Evolutionary conservation across 177 flowering plant genomes (phyloP).

Genomic region (Vitis hybrid): DNA sequence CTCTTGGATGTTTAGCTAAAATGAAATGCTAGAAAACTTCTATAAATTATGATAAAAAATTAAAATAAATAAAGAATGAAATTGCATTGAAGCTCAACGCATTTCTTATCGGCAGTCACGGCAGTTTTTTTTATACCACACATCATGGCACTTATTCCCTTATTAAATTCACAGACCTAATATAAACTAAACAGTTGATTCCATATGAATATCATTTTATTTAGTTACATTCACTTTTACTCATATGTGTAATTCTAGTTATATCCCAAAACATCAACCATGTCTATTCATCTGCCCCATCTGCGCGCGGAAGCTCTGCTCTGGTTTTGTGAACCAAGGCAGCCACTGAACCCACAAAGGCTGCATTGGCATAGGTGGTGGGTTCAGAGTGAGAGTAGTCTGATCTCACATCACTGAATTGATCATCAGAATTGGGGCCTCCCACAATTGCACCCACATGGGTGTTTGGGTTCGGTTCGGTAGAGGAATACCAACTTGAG

Average conservation of each 20-base stretch:
- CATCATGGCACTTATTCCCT: too few species aligned
- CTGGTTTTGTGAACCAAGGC: conserved; percentile 31
- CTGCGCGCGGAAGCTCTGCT: background rate
- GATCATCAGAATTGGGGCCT: conserved; percentile 67
- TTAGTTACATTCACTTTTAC: background rate
- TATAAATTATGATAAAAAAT: too few species aligned
- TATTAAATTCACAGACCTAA: too few species aligned
- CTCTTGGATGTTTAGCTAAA: too few species aligned
- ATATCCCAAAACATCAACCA: background rate
- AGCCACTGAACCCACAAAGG: conserved; percentile 66
- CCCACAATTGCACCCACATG: conserved; percentile 79
- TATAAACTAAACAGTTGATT: too few species aligned
- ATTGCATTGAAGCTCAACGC: too few species aligned
- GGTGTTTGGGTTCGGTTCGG: conserved; percentile 55
- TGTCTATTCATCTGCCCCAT: background rate
- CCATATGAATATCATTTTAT: too few species aligned
- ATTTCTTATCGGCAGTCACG: too few species aligned
- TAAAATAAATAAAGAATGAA: too few species aligned
- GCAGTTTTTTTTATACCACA: too few species aligned
- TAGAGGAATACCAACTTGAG: conserved; percentile 37
- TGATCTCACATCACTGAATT: conserved; percentile 58
- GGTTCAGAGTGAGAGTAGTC: conserved; percentile 66
- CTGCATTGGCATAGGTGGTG: conserved; percentile 72
- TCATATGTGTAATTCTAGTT: too few species aligned
- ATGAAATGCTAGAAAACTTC: too few species aligned